Base-by-base conservation (phyloP, 257 asterid genomes). In the Nicotiana noctiflora region DNA sequence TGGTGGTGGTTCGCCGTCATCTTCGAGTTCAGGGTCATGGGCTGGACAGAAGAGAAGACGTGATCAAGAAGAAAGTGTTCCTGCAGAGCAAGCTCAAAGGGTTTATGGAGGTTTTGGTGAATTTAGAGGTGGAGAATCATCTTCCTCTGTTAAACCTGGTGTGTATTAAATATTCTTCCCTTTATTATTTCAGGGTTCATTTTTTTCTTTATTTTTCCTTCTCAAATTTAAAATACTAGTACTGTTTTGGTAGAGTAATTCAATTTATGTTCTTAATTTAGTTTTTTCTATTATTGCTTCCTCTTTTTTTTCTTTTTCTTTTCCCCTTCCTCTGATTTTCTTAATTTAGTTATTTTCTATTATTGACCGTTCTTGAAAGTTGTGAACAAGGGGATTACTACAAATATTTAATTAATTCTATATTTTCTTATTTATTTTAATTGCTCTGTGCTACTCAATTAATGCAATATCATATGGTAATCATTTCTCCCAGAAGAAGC, bases 11-110 rank as follows among this genome's bases (percentile, higher is more conserved):
- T 82, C 93, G 5, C 93, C 96, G 3, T 76, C 96, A 31, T 85
- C 95, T 44, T 94, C 96, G 27, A 90, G 96, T 85, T 89, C 97
- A 17, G 96, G 96, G 2, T 90, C 96, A 3, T 85, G 87, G 91
- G 86, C 90, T 10, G 97, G 98, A 5, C 96, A 88, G 86, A 94
- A 94, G 75, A 83, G 98, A 76, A 83, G 88, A 32, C 96, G 93
- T 23, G 86, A 89, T 79, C 93, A 81, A 17, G 96, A 89, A 32
- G 93, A 93, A 17, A 80, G 77, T 23, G 85, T 86, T 17, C 32
- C 84, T 21, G 86, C 86, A 3, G 92, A 85, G 14, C 83, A 81
- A 52, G 34, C 51, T 44, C 87, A 81, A 31, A 62, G 83, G 81
- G 82, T 44, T 75, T 87, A 80, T 70, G 84, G 83, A 53, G 84